A percentile compares a stretch with the other conserved stretches of the same genome.
Evolutionary conservation across 441 rosid species (phyloP).

Genomic region (Aquilaria agallochum): DNA sequence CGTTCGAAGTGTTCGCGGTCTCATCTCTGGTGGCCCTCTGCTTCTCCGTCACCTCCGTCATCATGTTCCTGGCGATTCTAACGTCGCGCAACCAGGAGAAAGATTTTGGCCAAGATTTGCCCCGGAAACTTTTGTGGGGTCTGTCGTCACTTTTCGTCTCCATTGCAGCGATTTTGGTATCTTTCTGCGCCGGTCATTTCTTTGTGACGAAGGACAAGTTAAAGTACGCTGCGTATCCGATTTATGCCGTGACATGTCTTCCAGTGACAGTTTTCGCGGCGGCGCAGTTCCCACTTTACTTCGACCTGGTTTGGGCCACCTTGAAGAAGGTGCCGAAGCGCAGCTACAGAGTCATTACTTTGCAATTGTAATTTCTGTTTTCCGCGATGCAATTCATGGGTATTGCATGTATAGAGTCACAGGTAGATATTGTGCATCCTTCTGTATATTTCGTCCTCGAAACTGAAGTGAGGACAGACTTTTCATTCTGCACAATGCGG

Average conservation of each 20-base stretch:
- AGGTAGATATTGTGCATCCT: no score
- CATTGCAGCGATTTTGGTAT: slow-evolving; percentile 36
- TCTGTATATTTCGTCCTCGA: no score
- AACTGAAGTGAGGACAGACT: no score
- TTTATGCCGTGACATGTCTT: slow-evolving; percentile 36
- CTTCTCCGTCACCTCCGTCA: slow-evolving; percentile 34
- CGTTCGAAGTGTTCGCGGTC: slow-evolving; percentile 39
- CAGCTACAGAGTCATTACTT: slow-evolving; percentile 22
- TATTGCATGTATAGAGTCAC: no score
- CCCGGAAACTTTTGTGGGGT: slow-evolving; percentile 33
- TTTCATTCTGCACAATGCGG: no score
- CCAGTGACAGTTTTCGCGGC: slow-evolving; percentile 37
- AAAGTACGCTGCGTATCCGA: slow-evolving; percentile 31
- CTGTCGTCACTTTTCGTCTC: slow-evolving; percentile 37
- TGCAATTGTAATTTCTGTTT: neutral
- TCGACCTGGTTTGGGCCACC: slow-evolving; percentile 35
- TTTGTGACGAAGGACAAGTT: slow-evolving; percentile 32
- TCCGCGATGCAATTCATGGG: neutral
- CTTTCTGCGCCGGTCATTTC: slow-evolving; percentile 49
- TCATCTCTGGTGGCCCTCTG: slow-evolving; percentile 43
- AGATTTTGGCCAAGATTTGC: slow-evolving; percentile 31
- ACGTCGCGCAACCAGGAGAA: slow-evolving; percentile 36
- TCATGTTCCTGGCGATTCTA: slow-evolving; percentile 41
- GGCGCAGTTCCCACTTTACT: slow-evolving; percentile 39
- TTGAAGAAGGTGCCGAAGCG: slow-evolving; percentile 36